A percentile compares a stretch with the other conserved stretches of the same genome.
Evolutionary conservation across 192 early-diverging fungal species (phyloP).

Genomic region (Coemansia furcata): DNA sequence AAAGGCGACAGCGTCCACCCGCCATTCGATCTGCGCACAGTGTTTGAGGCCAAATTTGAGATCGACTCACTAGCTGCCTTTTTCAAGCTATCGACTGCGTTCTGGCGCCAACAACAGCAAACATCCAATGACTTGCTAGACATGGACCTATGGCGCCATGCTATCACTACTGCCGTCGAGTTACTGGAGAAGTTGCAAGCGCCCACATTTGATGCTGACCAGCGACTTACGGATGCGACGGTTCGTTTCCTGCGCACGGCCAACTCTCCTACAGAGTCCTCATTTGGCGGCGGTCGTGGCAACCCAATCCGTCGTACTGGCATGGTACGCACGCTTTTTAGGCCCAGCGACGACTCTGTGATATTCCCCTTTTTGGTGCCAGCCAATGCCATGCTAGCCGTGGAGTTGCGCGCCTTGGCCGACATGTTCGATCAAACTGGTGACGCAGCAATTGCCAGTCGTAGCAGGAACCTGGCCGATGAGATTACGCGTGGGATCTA

Average conservation of each 20-base stretch:
- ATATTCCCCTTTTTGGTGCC: constrained; percentile 62
- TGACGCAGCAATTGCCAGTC: neutral
- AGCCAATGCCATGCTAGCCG: constrained; percentile 62
- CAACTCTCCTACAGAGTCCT: constrained; percentile 41
- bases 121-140: constrained; percentile 12
- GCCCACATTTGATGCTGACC: constrained; percentile 40
- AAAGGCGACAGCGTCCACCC: constrained; percentile 51
- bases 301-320: constrained; percentile 37
- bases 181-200: constrained; percentile 48
- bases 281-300: constrained; percentile 44
- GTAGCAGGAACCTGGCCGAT: constrained; percentile 33
- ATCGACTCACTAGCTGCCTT: constrained; percentile 63
- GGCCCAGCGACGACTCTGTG: constrained; percentile 61
- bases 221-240: constrained; percentile 16
- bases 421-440: constrained; percentile 28
- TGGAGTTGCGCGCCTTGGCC: constrained; percentile 52
- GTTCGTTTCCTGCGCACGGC: constrained; percentile 37
- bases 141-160: constrained; percentile 35
- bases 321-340: constrained; percentile 54
- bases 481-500: constrained; percentile 55
- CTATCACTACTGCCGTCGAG: constrained; percentile 38
- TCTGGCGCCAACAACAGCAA: constrained; percentile 36
- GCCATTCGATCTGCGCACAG: constrained; percentile 21
- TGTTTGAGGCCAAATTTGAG: constrained; percentile 66
- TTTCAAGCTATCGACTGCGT: constrained; percentile 54